Conservation (phyloP, 1,139 yeast genomes). For the Barnettozyma hawaiiensis region DNA sequence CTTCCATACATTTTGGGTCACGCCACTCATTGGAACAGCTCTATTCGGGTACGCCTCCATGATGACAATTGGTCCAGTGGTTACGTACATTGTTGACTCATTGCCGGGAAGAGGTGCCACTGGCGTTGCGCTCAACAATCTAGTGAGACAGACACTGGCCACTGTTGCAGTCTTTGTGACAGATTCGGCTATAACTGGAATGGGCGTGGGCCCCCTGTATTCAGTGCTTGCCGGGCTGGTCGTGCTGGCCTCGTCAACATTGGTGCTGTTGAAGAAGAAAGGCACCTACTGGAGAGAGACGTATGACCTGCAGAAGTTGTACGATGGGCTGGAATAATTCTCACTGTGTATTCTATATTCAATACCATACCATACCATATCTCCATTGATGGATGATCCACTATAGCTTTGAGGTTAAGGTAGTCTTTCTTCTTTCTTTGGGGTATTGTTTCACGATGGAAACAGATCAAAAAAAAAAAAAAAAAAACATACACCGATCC, state of each 20-base stretch:
- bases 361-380: background rate
- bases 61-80: conserved; percentile 78
- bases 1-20: conserved; percentile 63
- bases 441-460: too few species aligned
- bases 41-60: conserved; percentile 77
- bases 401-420: too few species aligned
- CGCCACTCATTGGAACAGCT: conserved; percentile 74
- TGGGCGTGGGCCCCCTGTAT: conserved; percentile 69
- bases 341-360: background rate
- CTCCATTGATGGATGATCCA: too few species aligned
- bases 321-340: conserved; percentile 40
- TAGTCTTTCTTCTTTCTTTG: too few species aligned
- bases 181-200: conserved; percentile 56
- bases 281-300: conserved; percentile 64
- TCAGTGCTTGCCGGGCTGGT: conserved; percentile 60
- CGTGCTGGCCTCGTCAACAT: conserved; percentile 37
- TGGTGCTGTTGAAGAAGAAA: conserved; percentile 47
- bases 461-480: too few species aligned
- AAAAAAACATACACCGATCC: too few species aligned
- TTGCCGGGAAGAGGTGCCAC: conserved; percentile 88
- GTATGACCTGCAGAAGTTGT: conserved; percentile 54
- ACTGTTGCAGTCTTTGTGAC: conserved; percentile 72
- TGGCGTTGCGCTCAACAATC: conserved; percentile 78
- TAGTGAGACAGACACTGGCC: conserved; percentile 67
- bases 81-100: conserved; percentile 78